phyloP scores from a whole-genome alignment of 2,329 filamentous ascomycete genomes.

The Fusarium sacchari region DNA sequence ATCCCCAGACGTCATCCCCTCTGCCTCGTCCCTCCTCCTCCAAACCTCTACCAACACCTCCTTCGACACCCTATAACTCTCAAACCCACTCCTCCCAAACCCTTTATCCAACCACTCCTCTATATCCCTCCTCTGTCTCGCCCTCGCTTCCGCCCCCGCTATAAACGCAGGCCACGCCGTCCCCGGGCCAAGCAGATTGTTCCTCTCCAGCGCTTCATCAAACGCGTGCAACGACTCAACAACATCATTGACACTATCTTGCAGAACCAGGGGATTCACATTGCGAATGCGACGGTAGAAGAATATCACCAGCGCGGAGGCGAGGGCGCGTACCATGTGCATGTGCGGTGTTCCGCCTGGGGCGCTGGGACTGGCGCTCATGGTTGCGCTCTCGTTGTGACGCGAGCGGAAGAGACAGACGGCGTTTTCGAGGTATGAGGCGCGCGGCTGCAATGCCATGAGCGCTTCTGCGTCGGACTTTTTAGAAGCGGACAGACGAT shows the following conservation, averaged over 20 bases:
- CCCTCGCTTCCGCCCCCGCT: slow-evolving; percentile 33
- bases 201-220: slow-evolving; percentile 30
- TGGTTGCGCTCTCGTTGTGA: neutral
- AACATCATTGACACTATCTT: slow-evolving; percentile 33
- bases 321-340: slow-evolving; percentile 37
- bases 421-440: slow-evolving; percentile 34
- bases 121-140: slow-evolving; percentile 25
- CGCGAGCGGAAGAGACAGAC: slow-evolving; percentile 34
- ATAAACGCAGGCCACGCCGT: slow-evolving; percentile 39
- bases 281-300: slow-evolving; percentile 38
- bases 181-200: slow-evolving; percentile 27
- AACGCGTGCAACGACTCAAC: slow-evolving; percentile 31
- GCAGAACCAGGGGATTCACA: slow-evolving; percentile 31
- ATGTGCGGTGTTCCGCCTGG: slow-evolving; percentile 32
- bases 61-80: slow-evolving; percentile 29
- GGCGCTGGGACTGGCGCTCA: slow-evolving; percentile 4
- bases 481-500: slow-evolving; percentile 10
- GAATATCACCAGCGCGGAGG: slow-evolving; percentile 32
- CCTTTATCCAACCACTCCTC: slow-evolving; percentile 36
- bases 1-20: slow-evolving; percentile 14
- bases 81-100: slow-evolving; percentile 31
- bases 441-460: slow-evolving; percentile 20
- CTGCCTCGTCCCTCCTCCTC: slow-evolving; percentile 32
- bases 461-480: slow-evolving; percentile 23
- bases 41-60: slow-evolving; percentile 35